Evolutionary conservation across 441 rosid species (phyloP), one percentile per base, ranked within the genome.

Genomic region (Pelargonium fulgidum): DNA sequence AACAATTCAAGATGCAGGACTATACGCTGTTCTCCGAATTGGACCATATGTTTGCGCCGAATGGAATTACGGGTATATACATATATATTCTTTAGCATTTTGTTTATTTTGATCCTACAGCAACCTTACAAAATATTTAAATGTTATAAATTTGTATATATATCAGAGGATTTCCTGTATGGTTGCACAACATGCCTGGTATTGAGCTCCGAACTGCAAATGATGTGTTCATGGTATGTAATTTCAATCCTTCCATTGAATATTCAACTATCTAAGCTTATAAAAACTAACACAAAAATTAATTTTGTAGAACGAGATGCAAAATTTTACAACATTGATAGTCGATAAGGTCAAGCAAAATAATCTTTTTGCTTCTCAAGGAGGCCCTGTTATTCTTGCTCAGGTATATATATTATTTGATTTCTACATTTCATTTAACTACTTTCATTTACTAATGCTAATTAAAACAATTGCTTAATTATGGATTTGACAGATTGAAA

Each of bases 31-130:
- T 69, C 73, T 86, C 33, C 80, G 88, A n/a, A 81, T 86, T 59
- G 85, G 90, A 11, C 90, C 88, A 47, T 86, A 84, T 16, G 82
- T 78, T 9, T 84, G 88, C 16, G 90, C 84, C 0, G 85, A 84
- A 64, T 84, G 88, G 90, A 84, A 78, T 50, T 86, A 82, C 24
- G 86, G 90, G 90, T 84, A 84, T 3, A 17, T 58, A 45, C 12
- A 13, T 45, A 17, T 58, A 45, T 45, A 13, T 45, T 10, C 13
- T 45, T 45, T 2, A 39, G 7, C 10, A 10, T 45, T 47, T 47
- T 47, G 52, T 47, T 47, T 0, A 10, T 47, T 11, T 11, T 47
- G 6, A 47, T 47, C 52, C 13, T 47, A 45, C 2, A 47, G 16
- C 16, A 3, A 47, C 62, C 20, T 17, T 54, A 7, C 7, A 7